Base-by-base conservation (phyloP, 495 filamentous ascomycete species). In the Penicillium cataractarum region DNA sequence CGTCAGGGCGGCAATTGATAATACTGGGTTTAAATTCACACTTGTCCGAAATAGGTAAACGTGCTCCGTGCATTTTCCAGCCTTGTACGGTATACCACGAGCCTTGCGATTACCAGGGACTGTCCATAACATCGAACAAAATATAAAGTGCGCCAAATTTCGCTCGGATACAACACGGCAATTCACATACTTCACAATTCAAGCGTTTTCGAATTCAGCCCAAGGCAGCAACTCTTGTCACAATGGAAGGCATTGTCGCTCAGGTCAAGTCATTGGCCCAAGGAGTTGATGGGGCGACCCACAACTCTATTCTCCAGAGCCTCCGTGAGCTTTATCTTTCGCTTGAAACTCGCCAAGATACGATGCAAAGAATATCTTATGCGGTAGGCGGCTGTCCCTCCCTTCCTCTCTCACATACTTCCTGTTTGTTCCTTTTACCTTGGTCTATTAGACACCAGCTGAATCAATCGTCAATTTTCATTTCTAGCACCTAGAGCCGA, bases 401-500 rank as follows among this genome's bases (percentile, higher is more conserved):
- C 10, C 19, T 44, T 44, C 19, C 15, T 4, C 39, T 17, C 39
- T 17, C 39, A 15, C 39, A 13, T 10, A 44, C 19, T 44, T 51
- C 48, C 22, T 13, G 48, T 31, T 51, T 13, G 48, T 31, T 31
- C 48, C 48, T 27, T 51, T 22, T 8, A 6, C 3, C 10, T 21
- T 44, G 39, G 3, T 44, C 10, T 17, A 15, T 17, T 21, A 44
- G 39, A 15, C 19, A 44, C 13, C 39, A 44, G 39, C 39, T 21
- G 39, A 24, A 4, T 27, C 19, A 39, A 39, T 17, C 35, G 6
- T 39, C 31, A 6, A 56, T 56, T 24, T 27, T 49, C 19, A 27
- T 15, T 21, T 22, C 7, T 51, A 70, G 67, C 65, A 67, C n/a
- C 55, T 71, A 8, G 50, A 69, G 26, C 64, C 50, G 7, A 48